Conservation (phyloP, 169 alveolate species). For the Cryptosporidium muris region DNA sequence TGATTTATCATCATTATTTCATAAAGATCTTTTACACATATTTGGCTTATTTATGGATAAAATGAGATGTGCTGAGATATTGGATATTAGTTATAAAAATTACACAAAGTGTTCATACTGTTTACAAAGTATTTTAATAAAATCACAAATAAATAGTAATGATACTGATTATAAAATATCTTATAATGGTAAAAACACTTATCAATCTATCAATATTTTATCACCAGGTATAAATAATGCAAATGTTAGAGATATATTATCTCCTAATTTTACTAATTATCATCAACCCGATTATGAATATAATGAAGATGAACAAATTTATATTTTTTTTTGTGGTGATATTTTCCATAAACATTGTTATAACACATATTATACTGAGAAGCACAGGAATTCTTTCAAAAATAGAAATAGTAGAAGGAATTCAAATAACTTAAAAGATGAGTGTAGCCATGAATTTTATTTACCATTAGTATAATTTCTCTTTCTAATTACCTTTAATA, state of each 20-base stretch:
- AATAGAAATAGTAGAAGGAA: not conserved
- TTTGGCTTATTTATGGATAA: conserved; percentile 14
- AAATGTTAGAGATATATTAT: not conserved
- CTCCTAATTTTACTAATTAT: not conserved
- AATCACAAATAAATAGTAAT: too few relatives aligned
- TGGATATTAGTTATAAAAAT: conserved; percentile 1
- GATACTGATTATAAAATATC: too few relatives aligned
- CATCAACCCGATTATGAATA: not conserved
- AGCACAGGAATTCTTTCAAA: not conserved
- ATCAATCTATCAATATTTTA: conserved; percentile 3
- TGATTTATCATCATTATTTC: conserved; percentile 36
- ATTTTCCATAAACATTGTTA: conserved; percentile 41
- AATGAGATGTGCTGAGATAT: not conserved
- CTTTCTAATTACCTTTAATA: not conserved
- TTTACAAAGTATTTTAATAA: not conserved
- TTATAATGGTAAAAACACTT: too few relatives aligned
- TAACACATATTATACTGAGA: not conserved
- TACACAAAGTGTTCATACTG: conserved; percentile 7
- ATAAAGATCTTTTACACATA: conserved; percentile 11
- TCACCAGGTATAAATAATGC: conserved; percentile 26
- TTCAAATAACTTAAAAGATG: not conserved
- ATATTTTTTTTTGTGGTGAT: conserved; percentile 50
- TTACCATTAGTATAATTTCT: conserved; percentile 9
- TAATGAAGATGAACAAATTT: not conserved
- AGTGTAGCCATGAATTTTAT: conserved; percentile 26